phyloP scores from a whole-genome alignment of 768 basidiomycete species.

The Strobilomyces dryophilus region DNA sequence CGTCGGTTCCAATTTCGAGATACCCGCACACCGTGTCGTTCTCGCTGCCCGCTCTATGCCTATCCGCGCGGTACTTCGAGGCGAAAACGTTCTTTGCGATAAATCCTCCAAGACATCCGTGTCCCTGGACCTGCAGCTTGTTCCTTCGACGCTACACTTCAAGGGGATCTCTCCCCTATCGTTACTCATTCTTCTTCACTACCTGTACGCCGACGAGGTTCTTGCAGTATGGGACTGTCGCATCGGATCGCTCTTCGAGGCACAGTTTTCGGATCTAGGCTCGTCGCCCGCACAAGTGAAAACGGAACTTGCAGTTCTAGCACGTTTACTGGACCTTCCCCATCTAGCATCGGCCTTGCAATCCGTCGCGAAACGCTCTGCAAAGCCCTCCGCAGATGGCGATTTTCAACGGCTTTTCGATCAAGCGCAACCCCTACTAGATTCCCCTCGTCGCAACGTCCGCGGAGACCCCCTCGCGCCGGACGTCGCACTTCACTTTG shows the following conservation, averaged over 20 bases:
- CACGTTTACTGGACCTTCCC: constrained; percentile 55
- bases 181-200: constrained; percentile 71
- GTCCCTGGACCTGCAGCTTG: constrained; percentile 13
- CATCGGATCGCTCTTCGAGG: constrained; percentile 42
- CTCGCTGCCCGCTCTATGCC: constrained; percentile 55
- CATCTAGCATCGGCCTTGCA: constrained; percentile 52
- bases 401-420: constrained; percentile 53
- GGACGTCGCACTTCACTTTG: constrained; percentile 71
- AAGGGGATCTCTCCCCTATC: constrained; percentile 60
- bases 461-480: constrained; percentile 37
- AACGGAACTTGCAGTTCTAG: constrained; percentile 56
- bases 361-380: constrained; percentile 54
- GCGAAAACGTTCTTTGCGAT: constrained; percentile 27
- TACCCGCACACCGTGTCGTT: constrained; percentile 66
- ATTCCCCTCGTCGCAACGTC: constrained; percentile 3
- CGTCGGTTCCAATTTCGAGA: constrained; percentile 37
- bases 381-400: constrained; percentile 42
- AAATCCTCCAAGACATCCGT: constrained; percentile 29
- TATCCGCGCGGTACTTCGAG: constrained; percentile 42
- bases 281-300: constrained; percentile 49
- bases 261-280: constrained; percentile 36
- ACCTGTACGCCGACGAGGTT: constrained; percentile 85
- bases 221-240: constrained; percentile 83
- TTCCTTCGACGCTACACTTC: constrained; percentile 30
- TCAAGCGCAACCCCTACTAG: constrained; percentile 10